Percentiles rank a stretch among this genome's conserved stretches.
phyloP scores from a whole-genome alignment of 2,329 filamentous ascomycete species.

The Juglanconis juglandina region DNA sequence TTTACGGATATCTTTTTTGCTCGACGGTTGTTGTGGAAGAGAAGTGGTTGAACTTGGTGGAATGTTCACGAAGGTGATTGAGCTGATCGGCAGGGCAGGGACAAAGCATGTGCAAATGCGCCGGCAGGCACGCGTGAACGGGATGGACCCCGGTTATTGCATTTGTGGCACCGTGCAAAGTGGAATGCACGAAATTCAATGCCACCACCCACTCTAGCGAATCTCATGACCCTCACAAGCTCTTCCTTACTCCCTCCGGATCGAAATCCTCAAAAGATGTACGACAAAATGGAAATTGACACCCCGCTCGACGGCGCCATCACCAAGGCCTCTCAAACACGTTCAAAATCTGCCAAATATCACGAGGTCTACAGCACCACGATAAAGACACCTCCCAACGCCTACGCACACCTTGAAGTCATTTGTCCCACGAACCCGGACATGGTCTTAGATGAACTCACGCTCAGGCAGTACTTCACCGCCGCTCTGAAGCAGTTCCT shows the following conservation, averaged over 20 bases:
- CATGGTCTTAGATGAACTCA: constrained; percentile 55
- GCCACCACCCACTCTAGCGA: not conserved
- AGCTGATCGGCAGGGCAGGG: not conserved
- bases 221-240: not conserved
- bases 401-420: constrained; percentile 56
- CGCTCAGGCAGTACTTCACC: constrained; percentile 60
- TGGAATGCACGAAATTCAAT: too few relatives aligned
- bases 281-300: constrained; percentile 24
- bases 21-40: not conserved
- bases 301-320: not conserved
- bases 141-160: not conserved
- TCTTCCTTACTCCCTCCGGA: not conserved
- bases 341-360: constrained; percentile 37
- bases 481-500: constrained; percentile 66
- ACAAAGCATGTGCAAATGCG: not conserved
- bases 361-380: constrained; percentile 50
- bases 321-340: constrained; percentile 24
- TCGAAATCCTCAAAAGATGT: not conserved
- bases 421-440: constrained; percentile 23
- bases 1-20: not conserved
- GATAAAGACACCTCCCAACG: constrained; percentile 49
- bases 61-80: not conserved
- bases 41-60: not conserved
- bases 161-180: not conserved
- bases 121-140: not conserved